These are phyloP conservation scores for Sarcodon sp. DNA, from an alignment of 768 basidiomycete genomes.

Conservation along the genomic window DNA sequence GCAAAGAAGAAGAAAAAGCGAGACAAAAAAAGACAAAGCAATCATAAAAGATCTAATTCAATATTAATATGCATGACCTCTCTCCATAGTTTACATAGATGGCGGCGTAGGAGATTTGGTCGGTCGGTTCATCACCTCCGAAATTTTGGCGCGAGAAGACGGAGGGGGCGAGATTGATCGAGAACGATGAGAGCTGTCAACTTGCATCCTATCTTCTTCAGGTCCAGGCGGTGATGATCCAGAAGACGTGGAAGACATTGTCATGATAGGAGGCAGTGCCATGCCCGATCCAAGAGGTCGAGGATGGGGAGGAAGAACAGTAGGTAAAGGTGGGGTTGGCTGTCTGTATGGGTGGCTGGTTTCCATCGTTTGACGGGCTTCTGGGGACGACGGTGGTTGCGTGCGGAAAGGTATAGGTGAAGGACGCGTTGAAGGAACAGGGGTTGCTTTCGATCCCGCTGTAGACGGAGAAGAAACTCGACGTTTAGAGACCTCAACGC, in stretches of 20 bases:
- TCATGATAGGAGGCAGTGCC: slow-evolving; percentile 59
- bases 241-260: slow-evolving; percentile 48
- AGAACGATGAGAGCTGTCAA: slow-evolving; percentile 8
- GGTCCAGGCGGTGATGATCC: slow-evolving; percentile 32
- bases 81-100: background rate
- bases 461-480: slow-evolving; percentile 34
- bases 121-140: slow-evolving; percentile 37
- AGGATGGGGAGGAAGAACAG: slow-evolving; percentile 62
- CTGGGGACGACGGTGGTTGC: slow-evolving; percentile 62
- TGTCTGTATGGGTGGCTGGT: slow-evolving; percentile 9
- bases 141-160: slow-evolving; percentile 37
- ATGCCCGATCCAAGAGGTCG: slow-evolving; percentile 54
- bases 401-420: slow-evolving; percentile 67
- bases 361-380: slow-evolving; percentile 36
- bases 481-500: slow-evolving; percentile 40
- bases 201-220: slow-evolving; percentile 38
- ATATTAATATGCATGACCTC: background rate
- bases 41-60: background rate
- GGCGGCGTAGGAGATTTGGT: slow-evolving; percentile 13
- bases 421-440: slow-evolving; percentile 46
- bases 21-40: background rate
- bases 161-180: slow-evolving; percentile 27
- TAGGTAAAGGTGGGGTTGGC: slow-evolving; percentile 40
- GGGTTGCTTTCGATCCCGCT: slow-evolving; percentile 25
- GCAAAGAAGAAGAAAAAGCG: background rate